A percentile compares a stretch with the other conserved stretches of the same genome.
These are phyloP conservation scores for Calvatia gigantea DNA, from an alignment of 768 basidiomycete species.

Conservation along the genomic window DNA sequence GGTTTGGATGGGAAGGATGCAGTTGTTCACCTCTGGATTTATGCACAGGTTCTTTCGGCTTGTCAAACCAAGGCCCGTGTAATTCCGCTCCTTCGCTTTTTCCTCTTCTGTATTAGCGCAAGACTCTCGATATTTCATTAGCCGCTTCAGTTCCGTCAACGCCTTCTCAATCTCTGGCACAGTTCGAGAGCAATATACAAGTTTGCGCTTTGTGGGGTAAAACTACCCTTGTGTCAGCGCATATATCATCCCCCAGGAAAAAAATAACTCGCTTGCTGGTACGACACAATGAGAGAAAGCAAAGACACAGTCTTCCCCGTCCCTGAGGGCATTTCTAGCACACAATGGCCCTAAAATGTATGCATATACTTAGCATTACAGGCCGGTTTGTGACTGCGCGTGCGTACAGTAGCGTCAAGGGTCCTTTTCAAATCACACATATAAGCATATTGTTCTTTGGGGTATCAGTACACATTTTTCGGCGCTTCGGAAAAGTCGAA, in stretches of 20 bases:
- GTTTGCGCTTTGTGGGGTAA: slow-evolving; percentile 87
- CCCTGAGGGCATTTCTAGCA: slow-evolving; percentile 99
- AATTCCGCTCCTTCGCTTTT: slow-evolving; percentile 73
- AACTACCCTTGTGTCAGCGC: slow-evolving; percentile 50
- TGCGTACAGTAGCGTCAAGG: slow-evolving; percentile 81
- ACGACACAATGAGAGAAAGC: slow-evolving; percentile 93
- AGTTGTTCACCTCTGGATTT: slow-evolving; percentile 76
- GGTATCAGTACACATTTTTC: slow-evolving; percentile 10
- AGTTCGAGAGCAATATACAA: slow-evolving; percentile 98
- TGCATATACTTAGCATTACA: background rate
- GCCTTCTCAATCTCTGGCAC: slow-evolving; percentile 99
- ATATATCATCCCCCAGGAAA: background rate
- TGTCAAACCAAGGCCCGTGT: slow-evolving; percentile 88
- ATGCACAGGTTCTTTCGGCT: slow-evolving; percentile 96
- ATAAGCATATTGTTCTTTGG: slow-evolving; percentile 93
- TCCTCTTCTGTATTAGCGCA: slow-evolving; percentile 72
- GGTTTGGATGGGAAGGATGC: background rate
- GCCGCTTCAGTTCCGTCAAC: slow-evolving; percentile 86
- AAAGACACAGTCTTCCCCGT: slow-evolving; percentile 99
- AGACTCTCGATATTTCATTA: slow-evolving; percentile 84
- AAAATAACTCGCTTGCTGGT: slow-evolving; percentile 71
- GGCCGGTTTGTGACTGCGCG: background rate
- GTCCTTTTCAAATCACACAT: slow-evolving; percentile 99
- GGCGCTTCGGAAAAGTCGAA: slow-evolving; percentile 19
- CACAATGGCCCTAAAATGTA: slow-evolving; percentile 85